These are phyloP conservation scores for Debaryomyces tyrocola DNA, from an alignment of 805 yeast genomes.

Conservation along the genomic window DNA sequence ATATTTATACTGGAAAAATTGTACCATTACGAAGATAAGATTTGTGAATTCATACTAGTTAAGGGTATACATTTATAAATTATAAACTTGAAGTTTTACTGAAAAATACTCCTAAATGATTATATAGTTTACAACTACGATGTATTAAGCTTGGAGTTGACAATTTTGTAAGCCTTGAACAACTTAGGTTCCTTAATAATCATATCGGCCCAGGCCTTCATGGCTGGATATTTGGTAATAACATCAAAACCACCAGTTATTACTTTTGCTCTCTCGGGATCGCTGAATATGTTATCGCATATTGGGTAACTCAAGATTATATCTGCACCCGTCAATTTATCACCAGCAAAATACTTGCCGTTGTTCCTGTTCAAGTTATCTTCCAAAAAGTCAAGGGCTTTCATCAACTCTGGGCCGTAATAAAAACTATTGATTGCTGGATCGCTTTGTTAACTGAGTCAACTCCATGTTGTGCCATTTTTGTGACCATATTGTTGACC, in stretches of 20 bases:
- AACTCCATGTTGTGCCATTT: constrained; percentile 31
- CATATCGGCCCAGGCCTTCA: constrained; percentile 21
- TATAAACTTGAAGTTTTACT: too few species aligned
- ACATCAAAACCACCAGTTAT: constrained; percentile 17
- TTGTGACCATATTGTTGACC: constrained; percentile 25
- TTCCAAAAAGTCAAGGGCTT: constrained; percentile 31
- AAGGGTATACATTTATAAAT: too few species aligned
- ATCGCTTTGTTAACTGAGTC: constrained; percentile 21
- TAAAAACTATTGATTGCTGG: constrained; percentile 23
- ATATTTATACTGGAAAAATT: too few species aligned
- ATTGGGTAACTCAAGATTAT: constrained; percentile 53
- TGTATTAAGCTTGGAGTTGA: background rate
- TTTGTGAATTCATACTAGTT: too few species aligned
- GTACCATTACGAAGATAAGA: too few species aligned
- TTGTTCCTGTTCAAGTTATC: constrained; percentile 20
- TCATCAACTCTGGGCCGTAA: constrained; percentile 23
- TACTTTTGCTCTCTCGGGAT: constrained; percentile 19
- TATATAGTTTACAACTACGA: background rate
- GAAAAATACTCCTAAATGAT: too few species aligned
- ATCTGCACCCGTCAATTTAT: constrained; percentile 57
- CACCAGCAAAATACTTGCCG: constrained; percentile 46
- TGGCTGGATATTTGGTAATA: constrained; percentile 17
- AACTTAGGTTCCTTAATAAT: constrained; percentile 12
- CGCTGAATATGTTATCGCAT: constrained; percentile 21
- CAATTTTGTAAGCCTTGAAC: constrained; percentile 13